Evolutionary conservation across 2,329 filamentous ascomycete genomes (phyloP).

Genomic region (Onygenales sp.): DNA sequence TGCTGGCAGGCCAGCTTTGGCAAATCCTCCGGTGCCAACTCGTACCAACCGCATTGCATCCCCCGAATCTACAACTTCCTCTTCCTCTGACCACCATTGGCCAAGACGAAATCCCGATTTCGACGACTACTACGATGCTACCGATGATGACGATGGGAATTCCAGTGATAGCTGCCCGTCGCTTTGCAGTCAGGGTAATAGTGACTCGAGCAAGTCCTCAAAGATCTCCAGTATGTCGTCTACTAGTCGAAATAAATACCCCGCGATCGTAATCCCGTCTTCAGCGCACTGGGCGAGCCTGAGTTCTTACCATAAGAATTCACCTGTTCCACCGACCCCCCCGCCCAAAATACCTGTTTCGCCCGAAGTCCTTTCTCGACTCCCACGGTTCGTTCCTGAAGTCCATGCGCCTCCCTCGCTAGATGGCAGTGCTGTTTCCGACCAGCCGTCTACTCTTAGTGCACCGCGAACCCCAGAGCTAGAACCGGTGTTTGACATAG

Average conservation of each 20-base stretch:
- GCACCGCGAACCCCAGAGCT: slow-evolving; percentile 76
- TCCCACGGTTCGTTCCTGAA: slow-evolving; percentile 61
- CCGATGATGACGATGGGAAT: slow-evolving; percentile 55
- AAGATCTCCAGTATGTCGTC: slow-evolving; percentile 27
- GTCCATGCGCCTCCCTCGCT: slow-evolving; percentile 77
- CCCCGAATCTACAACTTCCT: neutral
- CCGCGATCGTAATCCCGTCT: slow-evolving; percentile 50
- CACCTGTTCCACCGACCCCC: slow-evolving; percentile 39
- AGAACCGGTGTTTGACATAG: slow-evolving; percentile 44
- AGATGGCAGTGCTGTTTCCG: slow-evolving; percentile 79
- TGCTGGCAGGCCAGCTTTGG: neutral
- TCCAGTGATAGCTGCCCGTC: slow-evolving; percentile 36
- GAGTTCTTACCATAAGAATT: slow-evolving; percentile 30
- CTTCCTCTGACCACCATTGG: neutral
- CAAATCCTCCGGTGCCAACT: neutral
- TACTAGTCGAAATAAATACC: slow-evolving; percentile 41
- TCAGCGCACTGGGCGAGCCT: slow-evolving; percentile 10
- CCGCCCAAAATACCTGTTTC: slow-evolving; percentile 59
- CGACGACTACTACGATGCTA: slow-evolving; percentile 80
- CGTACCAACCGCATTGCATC: neutral
- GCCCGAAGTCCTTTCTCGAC: slow-evolving; percentile 61
- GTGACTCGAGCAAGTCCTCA: slow-evolving; percentile 38
- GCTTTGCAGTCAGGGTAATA: slow-evolving; percentile 34
- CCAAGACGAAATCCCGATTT: slow-evolving; percentile 52
- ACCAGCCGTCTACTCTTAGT: slow-evolving; percentile 74